phyloP scores from a whole-genome alignment of 2,329 filamentous ascomycete genomes.

The Pseudocercospora fuligena region DNA sequence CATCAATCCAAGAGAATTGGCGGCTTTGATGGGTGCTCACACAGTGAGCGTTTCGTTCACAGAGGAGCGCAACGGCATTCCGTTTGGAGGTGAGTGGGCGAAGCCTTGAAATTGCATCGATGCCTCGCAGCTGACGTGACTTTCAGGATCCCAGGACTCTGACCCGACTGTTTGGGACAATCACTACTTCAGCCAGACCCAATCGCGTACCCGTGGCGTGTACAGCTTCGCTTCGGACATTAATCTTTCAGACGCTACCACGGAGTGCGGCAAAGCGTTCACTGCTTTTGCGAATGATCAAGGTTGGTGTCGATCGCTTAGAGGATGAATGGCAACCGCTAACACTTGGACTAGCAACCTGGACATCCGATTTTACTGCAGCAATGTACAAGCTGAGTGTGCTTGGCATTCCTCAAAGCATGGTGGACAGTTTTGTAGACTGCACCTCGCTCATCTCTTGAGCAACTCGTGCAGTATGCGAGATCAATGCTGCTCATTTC shows the following conservation, averaged over 20 bases:
- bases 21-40: slow-evolving; percentile 62
- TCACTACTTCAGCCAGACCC: neutral
- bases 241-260: neutral
- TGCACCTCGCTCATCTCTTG: neutral
- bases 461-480: neutral
- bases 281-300: neutral
- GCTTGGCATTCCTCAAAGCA: neutral
- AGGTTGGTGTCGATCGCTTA: neutral
- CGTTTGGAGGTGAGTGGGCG: slow-evolving; percentile 33
- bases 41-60: slow-evolving; percentile 54
- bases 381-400: neutral
- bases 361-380: neutral
- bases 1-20: slow-evolving; percentile 55
- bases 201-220: neutral
- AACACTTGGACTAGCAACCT: neutral
- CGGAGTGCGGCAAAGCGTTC: neutral
- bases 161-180: neutral
- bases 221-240: slow-evolving; percentile 3
- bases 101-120: neutral
- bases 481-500: neutral
- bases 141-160: neutral
- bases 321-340: neutral
- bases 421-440: neutral
- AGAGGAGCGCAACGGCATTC: slow-evolving; percentile 31
- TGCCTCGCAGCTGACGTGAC: neutral